Percentiles rank a stretch among this genome's conserved stretches.
These are phyloP conservation scores for Umbelopsis vinacea DNA, from an alignment of 192 early-diverging fungal genomes.

Conservation along the genomic window DNA sequence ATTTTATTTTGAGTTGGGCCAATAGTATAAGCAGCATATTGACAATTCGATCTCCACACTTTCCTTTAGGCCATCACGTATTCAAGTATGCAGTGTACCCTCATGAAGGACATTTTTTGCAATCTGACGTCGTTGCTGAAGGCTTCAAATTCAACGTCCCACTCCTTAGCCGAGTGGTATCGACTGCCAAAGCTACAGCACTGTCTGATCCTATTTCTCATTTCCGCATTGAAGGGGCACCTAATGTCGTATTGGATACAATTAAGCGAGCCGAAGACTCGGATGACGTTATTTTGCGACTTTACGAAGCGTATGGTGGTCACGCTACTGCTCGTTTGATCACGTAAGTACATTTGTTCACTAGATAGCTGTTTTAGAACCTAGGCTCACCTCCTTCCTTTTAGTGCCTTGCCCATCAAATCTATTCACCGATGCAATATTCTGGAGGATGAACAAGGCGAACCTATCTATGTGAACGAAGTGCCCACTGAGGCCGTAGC, in stretches of 20 bases:
- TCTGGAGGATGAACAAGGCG: constrained; percentile 70
- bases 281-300: constrained; percentile 73
- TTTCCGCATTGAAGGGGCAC: constrained; percentile 41
- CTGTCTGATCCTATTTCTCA: not conserved
- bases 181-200: not conserved
- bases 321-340: constrained; percentile 60
- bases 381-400: not conserved
- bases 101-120: constrained; percentile 80
- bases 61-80: constrained; percentile 64
- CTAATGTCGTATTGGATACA: constrained; percentile 90
- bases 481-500: not conserved
- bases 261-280: constrained; percentile 88
- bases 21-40: too few relatives aligned
- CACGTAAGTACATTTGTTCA: constrained; percentile 43
- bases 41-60: too few relatives aligned
- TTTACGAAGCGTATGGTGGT: constrained; percentile 94
- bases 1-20: too few relatives aligned
- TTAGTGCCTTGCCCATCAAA: constrained; percentile 56
- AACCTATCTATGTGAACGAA: constrained; percentile 36
- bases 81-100: constrained; percentile 94
- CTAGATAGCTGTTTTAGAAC: too few relatives aligned
- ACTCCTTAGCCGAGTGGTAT: constrained; percentile 48
- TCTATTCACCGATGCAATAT: constrained; percentile 71
- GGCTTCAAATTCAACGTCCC: constrained; percentile 93
- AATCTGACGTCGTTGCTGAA: constrained; percentile 83